Evolutionary conservation across 2,329 filamentous ascomycete species (phyloP).

Genomic region (Huntiella decipiens): DNA sequence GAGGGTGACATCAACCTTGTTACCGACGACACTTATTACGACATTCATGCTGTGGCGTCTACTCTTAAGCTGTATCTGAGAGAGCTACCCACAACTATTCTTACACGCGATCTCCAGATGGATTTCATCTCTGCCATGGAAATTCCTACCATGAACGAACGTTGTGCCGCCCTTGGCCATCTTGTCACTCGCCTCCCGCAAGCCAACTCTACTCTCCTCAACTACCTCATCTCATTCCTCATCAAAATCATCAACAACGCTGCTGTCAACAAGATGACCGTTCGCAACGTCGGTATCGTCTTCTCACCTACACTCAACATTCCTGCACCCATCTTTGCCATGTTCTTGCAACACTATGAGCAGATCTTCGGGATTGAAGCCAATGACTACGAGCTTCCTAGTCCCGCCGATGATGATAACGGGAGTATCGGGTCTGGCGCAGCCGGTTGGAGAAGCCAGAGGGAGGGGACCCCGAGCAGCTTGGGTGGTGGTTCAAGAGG

Average conservation of each 20-base stretch:
- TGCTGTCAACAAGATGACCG: conserved; percentile 91
- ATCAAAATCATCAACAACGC: conserved; percentile 84
- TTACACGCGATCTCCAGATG: conserved; percentile 76
- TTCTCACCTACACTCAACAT: conserved; percentile 97
- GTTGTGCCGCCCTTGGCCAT: conserved; percentile 55
- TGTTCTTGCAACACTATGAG: conserved; percentile 81
- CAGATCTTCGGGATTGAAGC: conserved; percentile 62
- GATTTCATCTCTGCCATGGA: conserved; percentile 78
- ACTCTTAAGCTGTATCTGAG: conserved; percentile 85
- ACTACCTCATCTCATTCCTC: conserved; percentile 71
- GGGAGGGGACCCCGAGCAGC: conserved; percentile 12
- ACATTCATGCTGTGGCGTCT: conserved; percentile 89
- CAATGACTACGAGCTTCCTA: conserved; percentile 41
- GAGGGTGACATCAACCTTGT: conserved; percentile 84
- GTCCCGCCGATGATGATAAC: conserved; percentile 21
- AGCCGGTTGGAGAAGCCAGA: conserved; percentile 23
- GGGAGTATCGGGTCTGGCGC: background rate
- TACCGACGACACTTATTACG: conserved; percentile 67
- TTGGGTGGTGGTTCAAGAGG: conserved; percentile 8
- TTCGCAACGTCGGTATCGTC: conserved; percentile 92
- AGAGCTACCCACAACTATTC: conserved; percentile 75
- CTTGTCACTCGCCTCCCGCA: conserved; percentile 65
- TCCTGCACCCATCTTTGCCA: conserved; percentile 78
- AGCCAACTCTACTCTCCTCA: conserved; percentile 63
- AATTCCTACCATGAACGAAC: conserved; percentile 53